Percentiles rank a stretch among this genome's conserved stretches.
phyloP scores from a whole-genome alignment of 352 stramenopile genomes.

The Aphanomyces stellatus region DNA sequence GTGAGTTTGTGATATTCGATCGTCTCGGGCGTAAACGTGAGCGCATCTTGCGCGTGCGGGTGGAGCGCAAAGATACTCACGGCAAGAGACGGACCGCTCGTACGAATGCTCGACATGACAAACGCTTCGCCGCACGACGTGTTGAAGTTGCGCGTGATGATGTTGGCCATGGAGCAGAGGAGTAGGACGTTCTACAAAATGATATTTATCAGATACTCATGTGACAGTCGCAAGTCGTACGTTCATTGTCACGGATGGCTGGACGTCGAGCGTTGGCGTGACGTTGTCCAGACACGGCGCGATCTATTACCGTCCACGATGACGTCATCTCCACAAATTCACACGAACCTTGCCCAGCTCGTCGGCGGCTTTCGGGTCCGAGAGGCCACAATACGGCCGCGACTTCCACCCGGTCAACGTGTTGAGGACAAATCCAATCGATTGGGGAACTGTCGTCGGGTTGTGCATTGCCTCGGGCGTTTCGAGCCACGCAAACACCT shows the following conservation, averaged over 20 bases:
- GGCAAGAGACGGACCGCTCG: background rate
- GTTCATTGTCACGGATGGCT: background rate
- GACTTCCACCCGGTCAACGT: slow-evolving; percentile 15
- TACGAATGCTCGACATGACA: slow-evolving; percentile 7
- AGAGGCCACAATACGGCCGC: background rate
- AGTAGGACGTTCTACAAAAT: slow-evolving; percentile 10
- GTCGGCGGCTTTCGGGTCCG: slow-evolving; percentile 10
- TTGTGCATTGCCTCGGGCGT: background rate
- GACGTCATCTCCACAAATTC: no score
- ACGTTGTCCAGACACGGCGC: background rate
- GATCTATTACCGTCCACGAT: background rate
- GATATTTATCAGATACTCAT: background rate
- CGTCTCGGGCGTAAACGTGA: slow-evolving; percentile 4
- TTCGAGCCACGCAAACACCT: slow-evolving; percentile 45
- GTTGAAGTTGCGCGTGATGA: slow-evolving; percentile 16
- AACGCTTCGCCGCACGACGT: slow-evolving; percentile 14
- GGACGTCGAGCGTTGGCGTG: background rate
- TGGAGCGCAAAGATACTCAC: slow-evolving; percentile 8
- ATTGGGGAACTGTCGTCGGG: background rate
- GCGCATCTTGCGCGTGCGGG: background rate
- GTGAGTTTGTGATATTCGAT: slow-evolving; percentile 20
- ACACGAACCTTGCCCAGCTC: slow-evolving; percentile 12
- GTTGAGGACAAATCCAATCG: slow-evolving; percentile 17
- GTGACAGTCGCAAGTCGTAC: background rate
- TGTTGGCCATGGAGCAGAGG: background rate